phyloP scores from a whole-genome alignment of 176 grass and related monocot genomes.

The Saccharum spontaneum region DNA sequence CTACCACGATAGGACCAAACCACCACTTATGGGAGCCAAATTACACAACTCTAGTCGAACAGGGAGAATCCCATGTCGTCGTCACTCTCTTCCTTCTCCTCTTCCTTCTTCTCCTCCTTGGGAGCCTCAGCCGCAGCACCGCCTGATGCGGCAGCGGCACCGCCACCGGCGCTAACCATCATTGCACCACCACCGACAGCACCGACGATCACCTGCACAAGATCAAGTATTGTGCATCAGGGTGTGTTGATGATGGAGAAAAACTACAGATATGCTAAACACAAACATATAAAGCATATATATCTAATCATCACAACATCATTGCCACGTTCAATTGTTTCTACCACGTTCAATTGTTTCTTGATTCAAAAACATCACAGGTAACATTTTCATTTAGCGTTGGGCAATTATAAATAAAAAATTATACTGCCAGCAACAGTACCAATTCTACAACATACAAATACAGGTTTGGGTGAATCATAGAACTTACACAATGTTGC shows the following conservation, averaged over 20 bases:
- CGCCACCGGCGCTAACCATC: conserved; percentile 42
- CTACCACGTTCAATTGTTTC: background rate
- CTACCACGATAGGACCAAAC: background rate
- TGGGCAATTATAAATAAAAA: background rate
- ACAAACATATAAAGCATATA: background rate
- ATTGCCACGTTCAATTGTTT: too few species aligned
- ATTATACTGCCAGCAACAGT: background rate
- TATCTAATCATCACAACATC: background rate
- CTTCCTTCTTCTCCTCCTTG: conserved; percentile 84
- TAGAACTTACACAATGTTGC: background rate
- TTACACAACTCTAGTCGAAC: conserved; percentile 58
- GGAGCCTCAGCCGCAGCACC: conserved; percentile 47
- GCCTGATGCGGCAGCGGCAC: conserved; percentile 31
- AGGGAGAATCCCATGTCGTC: conserved; percentile 93
- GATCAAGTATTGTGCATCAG: background rate
- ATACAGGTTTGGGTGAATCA: background rate
- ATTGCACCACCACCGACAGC: conserved; percentile 54
- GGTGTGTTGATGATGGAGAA: background rate
- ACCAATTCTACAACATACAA: background rate
- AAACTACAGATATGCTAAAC: background rate
- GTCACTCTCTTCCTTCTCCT: conserved; percentile 91
- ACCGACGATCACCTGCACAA: conserved; percentile 61
- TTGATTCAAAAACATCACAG: background rate
- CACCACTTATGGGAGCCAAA: background rate
- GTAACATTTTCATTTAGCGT: background rate